Base-by-base conservation (phyloP, 2,329 filamentous ascomycete genomes). In the Lecanicillium sp. region DNA sequence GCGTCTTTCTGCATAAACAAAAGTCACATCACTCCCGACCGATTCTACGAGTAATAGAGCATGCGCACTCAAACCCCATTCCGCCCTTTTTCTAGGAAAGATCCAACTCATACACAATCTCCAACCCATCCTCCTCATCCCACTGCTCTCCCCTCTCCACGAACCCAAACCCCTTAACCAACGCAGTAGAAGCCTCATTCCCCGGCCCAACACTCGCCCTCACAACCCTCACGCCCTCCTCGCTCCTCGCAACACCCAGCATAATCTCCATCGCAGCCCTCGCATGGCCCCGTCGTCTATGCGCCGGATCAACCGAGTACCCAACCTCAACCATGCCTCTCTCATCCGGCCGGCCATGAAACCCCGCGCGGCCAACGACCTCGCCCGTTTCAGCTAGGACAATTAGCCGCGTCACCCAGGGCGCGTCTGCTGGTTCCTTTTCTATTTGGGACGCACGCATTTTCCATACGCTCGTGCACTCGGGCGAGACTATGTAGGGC, bases 291-390 rank as follows among this genome's bases (percentile, higher is more conserved):
- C 25, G 32, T 4, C 36, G 36, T 3, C 36, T 35, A 6, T 18
- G 19, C 32, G 18, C 9, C 17, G 40, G 40, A 20, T 42, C 35
- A 4, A 39, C 25, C 7, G 36, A 31, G 20, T 39, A 42, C 2
- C 40, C 40, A 3, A 42, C 40, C 20, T 42, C 36, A 5, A 42
- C 36, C 40, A 42, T 38, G 16, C 40, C 40, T 9, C 29, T n/a
- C 7, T 16, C 14, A 12, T 35, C 35, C 16, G 35, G 35, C 22
- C 22, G 22, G 3, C 40, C 40, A 27, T 42, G 40, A 15, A 37
- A 42, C 6, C 40, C 40, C 3, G 40, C 40, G 13, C 40, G 40
- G 3, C 40, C 40, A 7, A 42, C 40, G n/a, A 42, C 18, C 6
- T 14, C 25, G 13, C 18, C 25, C n/a, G 16, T 22, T 30, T 15